phyloP scores from a whole-genome alignment of 169 alveolate genomes.

The Besnoitia besnoiti region DNA sequence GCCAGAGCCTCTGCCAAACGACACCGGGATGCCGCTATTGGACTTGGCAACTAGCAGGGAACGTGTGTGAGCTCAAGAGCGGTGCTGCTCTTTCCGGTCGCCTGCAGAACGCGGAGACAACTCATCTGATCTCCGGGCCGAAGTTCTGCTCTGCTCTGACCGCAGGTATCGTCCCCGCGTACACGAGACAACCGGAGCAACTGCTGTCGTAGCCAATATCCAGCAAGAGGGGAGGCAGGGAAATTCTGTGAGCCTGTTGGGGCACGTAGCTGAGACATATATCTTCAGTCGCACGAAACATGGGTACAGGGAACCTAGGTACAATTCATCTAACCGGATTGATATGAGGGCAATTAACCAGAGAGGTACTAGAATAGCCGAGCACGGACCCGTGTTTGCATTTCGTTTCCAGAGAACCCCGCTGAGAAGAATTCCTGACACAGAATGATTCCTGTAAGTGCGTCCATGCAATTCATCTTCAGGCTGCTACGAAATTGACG shows the following conservation, averaged over 20 bases:
- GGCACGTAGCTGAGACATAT: too few relatives aligned
- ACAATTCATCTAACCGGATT: too few relatives aligned
- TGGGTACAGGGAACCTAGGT: too few relatives aligned
- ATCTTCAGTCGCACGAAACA: too few relatives aligned
- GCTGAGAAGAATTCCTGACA: too few relatives aligned
- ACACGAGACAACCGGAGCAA: neutral
- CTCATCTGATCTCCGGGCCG: neutral
- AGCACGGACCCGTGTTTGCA: too few relatives aligned
- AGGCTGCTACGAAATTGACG: constrained; percentile 9
- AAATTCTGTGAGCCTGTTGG: too few relatives aligned
- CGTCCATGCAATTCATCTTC: neutral
- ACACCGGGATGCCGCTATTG: neutral
- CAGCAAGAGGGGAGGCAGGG: too few relatives aligned
- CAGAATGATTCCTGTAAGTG: too few relatives aligned
- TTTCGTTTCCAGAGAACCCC: too few relatives aligned
- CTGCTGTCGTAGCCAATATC: neutral
- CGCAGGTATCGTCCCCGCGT: neutral
- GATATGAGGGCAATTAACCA: too few relatives aligned
- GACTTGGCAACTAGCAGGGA: neutral
- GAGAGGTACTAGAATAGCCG: too few relatives aligned
- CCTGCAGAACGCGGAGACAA: neutral
- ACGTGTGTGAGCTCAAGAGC: neutral
- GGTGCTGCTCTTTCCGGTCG: neutral
- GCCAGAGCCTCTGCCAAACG: neutral
- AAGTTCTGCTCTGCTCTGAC: neutral